These are phyloP conservation scores for Globisporangium echinulatum DNA, from an alignment of 352 stramenopile species.

Conservation along the genomic window DNA sequence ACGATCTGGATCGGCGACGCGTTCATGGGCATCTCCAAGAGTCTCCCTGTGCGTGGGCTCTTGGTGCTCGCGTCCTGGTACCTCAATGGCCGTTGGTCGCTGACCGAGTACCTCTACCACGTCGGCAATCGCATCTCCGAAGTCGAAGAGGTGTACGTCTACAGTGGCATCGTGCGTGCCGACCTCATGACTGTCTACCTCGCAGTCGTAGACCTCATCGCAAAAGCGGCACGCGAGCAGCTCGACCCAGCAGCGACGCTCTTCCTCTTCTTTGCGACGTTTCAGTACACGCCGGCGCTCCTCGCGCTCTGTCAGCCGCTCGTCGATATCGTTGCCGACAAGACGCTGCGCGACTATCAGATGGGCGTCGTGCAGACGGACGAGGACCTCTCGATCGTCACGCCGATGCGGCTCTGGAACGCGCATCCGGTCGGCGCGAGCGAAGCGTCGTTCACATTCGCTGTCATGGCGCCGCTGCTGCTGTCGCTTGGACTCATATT, in stretches of 20 bases:
- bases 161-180: conserved; percentile 18
- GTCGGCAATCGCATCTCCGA: conserved; percentile 17
- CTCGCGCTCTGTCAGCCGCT: not conserved
- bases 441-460: conserved; percentile 1
- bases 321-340: not conserved
- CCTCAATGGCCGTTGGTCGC: conserved; percentile 31
- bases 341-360: conserved; percentile 6
- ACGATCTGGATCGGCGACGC: conserved; percentile 36
- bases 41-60: conserved; percentile 24
- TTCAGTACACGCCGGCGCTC: conserved; percentile 4
- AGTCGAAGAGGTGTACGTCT: conserved; percentile 24
- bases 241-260: conserved; percentile 28
- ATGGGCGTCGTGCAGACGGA: conserved; percentile 1
- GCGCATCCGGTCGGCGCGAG: not conserved
- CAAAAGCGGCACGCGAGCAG: conserved; percentile 16
- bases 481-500: conserved; percentile 4
- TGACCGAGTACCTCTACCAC: conserved; percentile 21
- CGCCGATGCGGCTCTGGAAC: conserved; percentile 13
- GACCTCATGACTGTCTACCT: conserved; percentile 33
- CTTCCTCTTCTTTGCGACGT: conserved; percentile 20
- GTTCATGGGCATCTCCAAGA: conserved; percentile 28
- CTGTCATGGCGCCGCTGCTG: conserved; percentile 2
- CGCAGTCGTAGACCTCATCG: conserved; percentile 16
- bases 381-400: conserved; percentile 3
- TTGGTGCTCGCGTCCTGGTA: conserved; percentile 23